phyloP scores from a whole-genome alignment of 2,329 filamentous ascomycete species.

The Botrytis galanthina region DNA sequence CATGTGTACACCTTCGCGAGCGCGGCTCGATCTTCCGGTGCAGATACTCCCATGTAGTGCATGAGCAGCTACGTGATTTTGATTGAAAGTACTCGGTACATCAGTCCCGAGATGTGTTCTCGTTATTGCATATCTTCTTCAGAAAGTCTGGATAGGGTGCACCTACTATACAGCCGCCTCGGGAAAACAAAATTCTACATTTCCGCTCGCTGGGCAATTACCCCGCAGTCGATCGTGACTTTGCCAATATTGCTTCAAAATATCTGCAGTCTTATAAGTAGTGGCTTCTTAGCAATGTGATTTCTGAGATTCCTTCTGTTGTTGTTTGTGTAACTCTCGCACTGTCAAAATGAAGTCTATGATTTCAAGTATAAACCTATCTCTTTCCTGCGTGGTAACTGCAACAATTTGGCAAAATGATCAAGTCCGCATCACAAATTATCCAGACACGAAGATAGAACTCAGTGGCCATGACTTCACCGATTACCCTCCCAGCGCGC shows the following conservation, averaged over 20 bases:
- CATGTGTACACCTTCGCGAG: not conserved
- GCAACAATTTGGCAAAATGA: conserved; percentile 36
- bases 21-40: conserved; percentile 1
- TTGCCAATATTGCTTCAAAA: not conserved
- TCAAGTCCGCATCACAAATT: conserved; percentile 44
- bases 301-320: not conserved
- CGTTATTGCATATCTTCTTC: not conserved
- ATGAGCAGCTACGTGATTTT: not conserved
- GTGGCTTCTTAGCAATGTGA: not conserved
- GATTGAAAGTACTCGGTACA: not conserved
- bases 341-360: conserved; percentile 23
- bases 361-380: conserved; percentile 10
- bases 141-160: conserved; percentile 1
- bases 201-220: not conserved
- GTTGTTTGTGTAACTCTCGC: not conserved
- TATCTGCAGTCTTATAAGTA: not conserved
- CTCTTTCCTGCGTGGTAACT: conserved; percentile 19
- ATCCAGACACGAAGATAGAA: conserved; percentile 44
- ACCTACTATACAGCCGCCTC: conserved; percentile 14
- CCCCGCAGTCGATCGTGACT: conserved; percentile 15
- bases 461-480: conserved; percentile 42
- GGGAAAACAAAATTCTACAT: conserved; percentile 8
- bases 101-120: not conserved
- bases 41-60: not conserved
- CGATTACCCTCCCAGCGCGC: conserved; percentile 50